A percentile compares a stretch with the other conserved stretches of the same genome.
Evolutionary conservation across 2,329 filamentous ascomycete genomes (phyloP).

Genomic region (Zymoseptoria tritici): DNA sequence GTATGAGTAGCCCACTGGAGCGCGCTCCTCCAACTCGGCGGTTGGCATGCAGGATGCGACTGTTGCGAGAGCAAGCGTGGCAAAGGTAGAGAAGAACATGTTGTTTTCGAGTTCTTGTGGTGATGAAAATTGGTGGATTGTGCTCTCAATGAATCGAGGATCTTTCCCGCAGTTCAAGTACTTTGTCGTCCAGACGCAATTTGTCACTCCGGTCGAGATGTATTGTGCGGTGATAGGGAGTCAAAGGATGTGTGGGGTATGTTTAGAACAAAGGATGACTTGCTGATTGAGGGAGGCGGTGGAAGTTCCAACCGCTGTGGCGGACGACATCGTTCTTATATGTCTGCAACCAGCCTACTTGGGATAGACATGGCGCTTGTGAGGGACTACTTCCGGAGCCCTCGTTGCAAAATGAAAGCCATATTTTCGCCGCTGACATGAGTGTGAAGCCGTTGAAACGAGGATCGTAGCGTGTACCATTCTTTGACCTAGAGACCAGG

Average conservation of each 20-base stretch:
- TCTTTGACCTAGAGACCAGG: background rate
- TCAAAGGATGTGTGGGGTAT: background rate
- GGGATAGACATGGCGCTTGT: background rate
- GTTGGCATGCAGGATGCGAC: background rate
- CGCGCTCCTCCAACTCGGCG: background rate
- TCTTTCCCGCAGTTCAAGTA: background rate
- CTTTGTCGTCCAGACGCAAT: background rate
- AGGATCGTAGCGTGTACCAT: background rate
- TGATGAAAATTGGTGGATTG: background rate
- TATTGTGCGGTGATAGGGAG: background rate
- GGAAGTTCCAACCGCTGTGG: background rate
- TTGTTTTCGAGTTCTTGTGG: background rate
- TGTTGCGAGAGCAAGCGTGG: background rate
- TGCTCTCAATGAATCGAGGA: background rate
- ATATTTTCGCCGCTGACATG: background rate
- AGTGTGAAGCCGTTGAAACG: background rate
- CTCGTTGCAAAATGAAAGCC: background rate
- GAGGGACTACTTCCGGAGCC: background rate
- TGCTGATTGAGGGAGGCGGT: background rate
- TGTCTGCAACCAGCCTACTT: background rate
- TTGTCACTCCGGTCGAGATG: background rate
- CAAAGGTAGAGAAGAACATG: background rate
- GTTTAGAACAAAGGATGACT: background rate
- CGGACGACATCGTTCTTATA: background rate
- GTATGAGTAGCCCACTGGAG: background rate